These are phyloP conservation scores for Exobasidium cylindrosporum DNA, from an alignment of 1,284 basidiomycete genomes.

Conservation along the genomic window DNA sequence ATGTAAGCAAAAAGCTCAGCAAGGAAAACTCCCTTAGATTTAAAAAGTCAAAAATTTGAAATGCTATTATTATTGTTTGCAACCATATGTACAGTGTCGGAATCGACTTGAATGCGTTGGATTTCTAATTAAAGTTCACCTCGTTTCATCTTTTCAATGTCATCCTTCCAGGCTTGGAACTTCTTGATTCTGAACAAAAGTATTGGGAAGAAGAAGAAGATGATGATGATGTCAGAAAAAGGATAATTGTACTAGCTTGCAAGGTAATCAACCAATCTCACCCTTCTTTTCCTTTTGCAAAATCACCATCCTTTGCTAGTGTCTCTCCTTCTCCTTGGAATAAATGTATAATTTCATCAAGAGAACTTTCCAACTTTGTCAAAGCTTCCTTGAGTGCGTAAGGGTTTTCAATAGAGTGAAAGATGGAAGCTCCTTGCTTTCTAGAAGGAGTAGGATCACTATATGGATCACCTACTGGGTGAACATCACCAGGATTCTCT, in stretches of 20 bases:
- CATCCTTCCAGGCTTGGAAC: slow-evolving; percentile 40
- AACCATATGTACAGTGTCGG: no score
- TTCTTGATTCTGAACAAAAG: slow-evolving; percentile 29
- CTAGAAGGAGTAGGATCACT: slow-evolving; percentile 19
- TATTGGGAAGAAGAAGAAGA: neutral
- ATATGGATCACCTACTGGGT: neutral
- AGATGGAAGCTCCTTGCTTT: slow-evolving; percentile 31
- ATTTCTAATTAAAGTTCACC: no score
- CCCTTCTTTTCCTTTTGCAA: slow-evolving; percentile 43
- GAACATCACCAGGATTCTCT: slow-evolving; percentile 15
- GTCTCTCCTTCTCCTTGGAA: slow-evolving; percentile 45
- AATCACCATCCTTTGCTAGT: slow-evolving; percentile 32
- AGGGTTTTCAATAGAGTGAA: slow-evolving; percentile 40
- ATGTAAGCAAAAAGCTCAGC: no score
- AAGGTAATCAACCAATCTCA: slow-evolving; percentile 16
- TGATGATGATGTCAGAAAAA: neutral
- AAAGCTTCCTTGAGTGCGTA: slow-evolving; percentile 39
- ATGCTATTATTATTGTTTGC: no score
- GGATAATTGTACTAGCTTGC: neutral
- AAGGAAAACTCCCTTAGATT: no score
- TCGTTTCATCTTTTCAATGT: slow-evolving; percentile 43
- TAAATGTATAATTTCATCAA: slow-evolving; percentile 41
- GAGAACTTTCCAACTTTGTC: slow-evolving; percentile 31
- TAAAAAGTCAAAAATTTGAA: no score
- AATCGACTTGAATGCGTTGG: no score